Conservation (phyloP, 805 yeast species). For the Candida endomychidarum region DNA sequence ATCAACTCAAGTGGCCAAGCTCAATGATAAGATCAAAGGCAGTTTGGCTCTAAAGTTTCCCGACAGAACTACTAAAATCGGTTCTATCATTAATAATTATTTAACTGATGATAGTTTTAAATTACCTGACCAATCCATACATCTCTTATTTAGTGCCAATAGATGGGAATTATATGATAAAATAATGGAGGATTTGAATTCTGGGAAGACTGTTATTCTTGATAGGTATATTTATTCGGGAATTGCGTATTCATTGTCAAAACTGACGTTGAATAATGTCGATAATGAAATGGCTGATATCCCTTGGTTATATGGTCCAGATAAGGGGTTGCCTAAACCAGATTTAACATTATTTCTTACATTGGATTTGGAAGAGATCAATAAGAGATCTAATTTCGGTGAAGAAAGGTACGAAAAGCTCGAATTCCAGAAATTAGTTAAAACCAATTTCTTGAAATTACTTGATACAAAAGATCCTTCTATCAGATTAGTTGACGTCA, state of each 20-base stretch:
- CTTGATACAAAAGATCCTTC: slow-evolving; percentile 31
- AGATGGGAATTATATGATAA: slow-evolving; percentile 77
- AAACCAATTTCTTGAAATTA: slow-evolving; percentile 53
- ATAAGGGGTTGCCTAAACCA: slow-evolving; percentile 81
- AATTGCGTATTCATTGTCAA: slow-evolving; percentile 87
- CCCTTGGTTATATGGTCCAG: slow-evolving; percentile 82
- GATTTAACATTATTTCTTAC: slow-evolving; percentile 80
- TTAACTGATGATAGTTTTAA: slow-evolving; percentile 50
- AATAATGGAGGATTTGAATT: slow-evolving; percentile 44
- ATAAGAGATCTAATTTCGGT: slow-evolving; percentile 78
- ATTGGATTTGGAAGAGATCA: slow-evolving; percentile 44
- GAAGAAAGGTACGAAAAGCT: slow-evolving; percentile 85
- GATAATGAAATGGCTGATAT: slow-evolving; percentile 36
- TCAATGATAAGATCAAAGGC: slow-evolving; percentile 19
- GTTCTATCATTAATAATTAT: slow-evolving; percentile 73
- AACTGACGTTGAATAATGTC: slow-evolving; percentile 34
- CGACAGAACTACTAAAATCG: slow-evolving; percentile 80
- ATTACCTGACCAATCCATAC: slow-evolving; percentile 78
- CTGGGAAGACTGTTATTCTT: slow-evolving; percentile 62
- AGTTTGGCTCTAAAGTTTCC: slow-evolving; percentile 73
- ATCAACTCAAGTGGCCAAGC: slow-evolving; percentile 67
- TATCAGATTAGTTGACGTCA: slow-evolving; percentile 55
- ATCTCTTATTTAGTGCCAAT: slow-evolving; percentile 86
- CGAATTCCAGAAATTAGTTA: slow-evolving; percentile 75
- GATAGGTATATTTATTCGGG: slow-evolving; percentile 95